These are phyloP conservation scores for Penicillium hordei DNA, from an alignment of 2,329 filamentous ascomycete species.

Conservation along the genomic window DNA sequence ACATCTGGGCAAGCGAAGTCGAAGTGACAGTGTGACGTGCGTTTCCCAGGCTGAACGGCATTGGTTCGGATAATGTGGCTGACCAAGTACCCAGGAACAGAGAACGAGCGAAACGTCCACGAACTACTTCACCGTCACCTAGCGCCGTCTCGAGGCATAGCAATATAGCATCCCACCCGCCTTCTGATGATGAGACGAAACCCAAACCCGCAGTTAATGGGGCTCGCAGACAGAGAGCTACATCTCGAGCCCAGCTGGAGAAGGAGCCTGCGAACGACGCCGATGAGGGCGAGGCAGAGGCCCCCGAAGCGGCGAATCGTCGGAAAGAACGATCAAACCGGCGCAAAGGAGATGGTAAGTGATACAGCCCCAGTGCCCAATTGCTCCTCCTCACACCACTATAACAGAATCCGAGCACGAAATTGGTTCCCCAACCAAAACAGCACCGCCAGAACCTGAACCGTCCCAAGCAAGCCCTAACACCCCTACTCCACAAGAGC, in stretches of 20 bases:
- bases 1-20: slow-evolving; percentile 74
- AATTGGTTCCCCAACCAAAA: slow-evolving; percentile 55
- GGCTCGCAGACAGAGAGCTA: slow-evolving; percentile 60
- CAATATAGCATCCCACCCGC: slow-evolving; percentile 45
- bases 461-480: slow-evolving; percentile 46
- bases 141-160: slow-evolving; percentile 55
- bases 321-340: slow-evolving; percentile 80
- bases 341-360: slow-evolving; percentile 73
- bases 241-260: slow-evolving; percentile 54
- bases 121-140: slow-evolving; percentile 74
- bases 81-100: slow-evolving; percentile 59
- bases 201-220: slow-evolving; percentile 35
- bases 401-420: slow-evolving; percentile 70
- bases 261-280: slow-evolving; percentile 47
- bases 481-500: slow-evolving; percentile 41
- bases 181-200: slow-evolving; percentile 68
- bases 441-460: slow-evolving; percentile 39
- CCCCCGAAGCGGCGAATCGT: slow-evolving; percentile 72
- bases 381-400: slow-evolving; percentile 33
- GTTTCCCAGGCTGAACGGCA: slow-evolving; percentile 41
- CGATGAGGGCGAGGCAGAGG: slow-evolving; percentile 68
- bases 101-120: slow-evolving; percentile 73
- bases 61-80: slow-evolving; percentile 24
- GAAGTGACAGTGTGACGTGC: slow-evolving; percentile 94
- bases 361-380: neutral